phyloP scores from a whole-genome alignment of 768 basidiomycete genomes.

The Trametes elegans region DNA sequence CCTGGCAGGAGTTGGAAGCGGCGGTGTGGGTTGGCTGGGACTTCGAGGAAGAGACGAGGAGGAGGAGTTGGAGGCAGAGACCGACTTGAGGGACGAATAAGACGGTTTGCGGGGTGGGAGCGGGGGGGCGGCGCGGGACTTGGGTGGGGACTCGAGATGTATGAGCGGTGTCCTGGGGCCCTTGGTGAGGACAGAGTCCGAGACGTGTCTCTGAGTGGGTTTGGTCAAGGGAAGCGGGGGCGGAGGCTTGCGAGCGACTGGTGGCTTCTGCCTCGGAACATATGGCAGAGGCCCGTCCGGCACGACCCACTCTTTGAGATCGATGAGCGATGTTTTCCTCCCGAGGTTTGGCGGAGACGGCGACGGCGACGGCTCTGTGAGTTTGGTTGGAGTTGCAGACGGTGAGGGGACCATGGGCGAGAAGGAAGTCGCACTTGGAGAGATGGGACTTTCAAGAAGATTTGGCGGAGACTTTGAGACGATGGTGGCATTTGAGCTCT shows the following conservation, averaged over 20 bases:
- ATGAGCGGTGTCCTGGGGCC: constrained; percentile 47
- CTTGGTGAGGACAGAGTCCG: constrained; percentile 19
- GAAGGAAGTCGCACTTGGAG: constrained; percentile 42
- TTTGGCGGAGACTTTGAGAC: constrained; percentile 24
- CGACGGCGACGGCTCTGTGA: constrained; percentile 23
- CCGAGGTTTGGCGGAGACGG: constrained; percentile 27
- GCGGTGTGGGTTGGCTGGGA: constrained; percentile 12
- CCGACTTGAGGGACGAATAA: constrained; percentile 43
- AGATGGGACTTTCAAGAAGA: constrained; percentile 50
- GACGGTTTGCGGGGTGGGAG: constrained; percentile 70
- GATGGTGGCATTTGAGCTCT: constrained; percentile 25
- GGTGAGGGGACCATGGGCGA: constrained; percentile 42
- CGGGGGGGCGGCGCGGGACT: constrained; percentile 42
- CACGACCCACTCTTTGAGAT: constrained; percentile 72
- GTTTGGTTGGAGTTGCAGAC: constrained; percentile 17
- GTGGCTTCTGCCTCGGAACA: constrained; percentile 22
- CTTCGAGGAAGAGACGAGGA: constrained; percentile 23
- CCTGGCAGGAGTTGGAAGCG: constrained; percentile 22
- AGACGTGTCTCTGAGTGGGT: constrained; percentile 20
- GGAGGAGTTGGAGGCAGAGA: constrained; percentile 37
- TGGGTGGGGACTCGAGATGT: constrained; percentile 47
- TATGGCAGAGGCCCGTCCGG: constrained; percentile 50
- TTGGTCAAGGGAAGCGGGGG: constrained; percentile 4
- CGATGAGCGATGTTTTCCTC: constrained; percentile 59
- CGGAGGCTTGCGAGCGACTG: constrained; percentile 13